Evolutionary conservation across 2,329 filamentous ascomycete species (phyloP).

Genomic region (Aspergillus sp.): DNA sequence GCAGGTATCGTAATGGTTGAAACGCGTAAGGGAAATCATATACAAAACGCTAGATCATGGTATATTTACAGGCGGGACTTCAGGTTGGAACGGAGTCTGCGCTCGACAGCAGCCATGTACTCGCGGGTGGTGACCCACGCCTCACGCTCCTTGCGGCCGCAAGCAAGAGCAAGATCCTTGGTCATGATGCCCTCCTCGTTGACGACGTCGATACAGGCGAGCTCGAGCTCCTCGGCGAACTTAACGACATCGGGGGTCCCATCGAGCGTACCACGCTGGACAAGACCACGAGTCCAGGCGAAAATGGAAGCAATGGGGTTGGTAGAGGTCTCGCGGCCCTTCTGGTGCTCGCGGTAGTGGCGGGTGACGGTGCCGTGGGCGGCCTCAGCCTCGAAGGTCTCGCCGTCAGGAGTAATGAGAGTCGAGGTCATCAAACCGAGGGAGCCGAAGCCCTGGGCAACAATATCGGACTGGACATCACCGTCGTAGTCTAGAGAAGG

Average conservation of each 20-base stretch:
- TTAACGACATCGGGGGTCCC: slow-evolving; percentile 85
- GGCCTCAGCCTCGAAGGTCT: slow-evolving; percentile 96
- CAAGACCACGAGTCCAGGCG: slow-evolving; percentile 92
- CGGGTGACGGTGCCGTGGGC: slow-evolving; percentile 97
- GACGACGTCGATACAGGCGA: slow-evolving; percentile 91
- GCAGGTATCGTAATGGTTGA: slow-evolving; percentile 15
- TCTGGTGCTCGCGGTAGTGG: slow-evolving; percentile 98
- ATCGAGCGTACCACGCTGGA: slow-evolving; percentile 92
- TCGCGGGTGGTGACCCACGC: slow-evolving; percentile 90
- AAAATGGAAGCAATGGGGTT: slow-evolving; percentile 99
- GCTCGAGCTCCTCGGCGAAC: slow-evolving; percentile 88
- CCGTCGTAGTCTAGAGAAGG: slow-evolving; percentile 81
- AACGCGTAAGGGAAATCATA: slow-evolving; percentile 9
- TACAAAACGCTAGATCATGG: slow-evolving; percentile 4
- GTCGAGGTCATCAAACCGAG: slow-evolving; percentile 98
- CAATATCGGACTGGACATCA: slow-evolving; percentile 97
- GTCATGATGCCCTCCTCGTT: slow-evolving; percentile 96
- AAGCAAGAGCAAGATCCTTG: slow-evolving; percentile 95
- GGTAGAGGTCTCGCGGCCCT: slow-evolving; percentile 93
- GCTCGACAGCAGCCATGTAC: slow-evolving; percentile 92
- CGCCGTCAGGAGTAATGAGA: slow-evolving; percentile 92
- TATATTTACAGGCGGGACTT: slow-evolving; percentile 35
- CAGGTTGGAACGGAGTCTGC: slow-evolving; percentile 75
- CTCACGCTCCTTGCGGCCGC: slow-evolving; percentile 78
- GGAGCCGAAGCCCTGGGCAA: slow-evolving; percentile 96